Conservation (phyloP, 148 eudicot species). For the Cornus controversa region DNA sequence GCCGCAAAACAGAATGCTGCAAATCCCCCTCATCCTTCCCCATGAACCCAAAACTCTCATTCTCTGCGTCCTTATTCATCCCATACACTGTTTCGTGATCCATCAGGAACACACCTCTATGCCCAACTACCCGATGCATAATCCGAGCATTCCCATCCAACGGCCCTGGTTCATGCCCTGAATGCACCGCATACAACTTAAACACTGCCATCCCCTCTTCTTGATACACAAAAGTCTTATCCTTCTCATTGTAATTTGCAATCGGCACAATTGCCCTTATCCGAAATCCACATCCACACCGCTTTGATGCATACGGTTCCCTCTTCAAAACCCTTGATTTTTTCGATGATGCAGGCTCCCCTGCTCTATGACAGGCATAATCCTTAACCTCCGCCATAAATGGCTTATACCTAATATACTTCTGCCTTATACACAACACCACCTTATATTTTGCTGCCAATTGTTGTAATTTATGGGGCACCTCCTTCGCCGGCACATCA, state of each 20-base stretch:
- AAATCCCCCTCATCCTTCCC: conserved; percentile 61
- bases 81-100: conserved; percentile 76
- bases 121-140: conserved; percentile 90
- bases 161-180: conserved; percentile 98
- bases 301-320: conserved; percentile 85
- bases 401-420: conserved; percentile 95
- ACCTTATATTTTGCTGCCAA: conserved; percentile 87
- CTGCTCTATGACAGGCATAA: conserved; percentile 94
- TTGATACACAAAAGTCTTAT: conserved; percentile 85
- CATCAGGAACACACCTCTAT: conserved; percentile 74
- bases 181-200: conserved; percentile 90
- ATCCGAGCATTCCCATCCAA: conserved; percentile 97
- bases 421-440: conserved; percentile 92
- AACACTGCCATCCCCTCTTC: conserved; percentile 94
- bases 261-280: conserved; percentile 96
- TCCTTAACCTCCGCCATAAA: conserved; percentile 99
- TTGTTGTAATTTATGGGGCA: conserved; percentile 59
- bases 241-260: conserved; percentile 85
- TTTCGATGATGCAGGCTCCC: conserved; percentile 78
- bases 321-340: conserved; percentile 68
- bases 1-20: conserved; percentile 57
- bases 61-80: conserved; percentile 68
- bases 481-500: conserved; percentile 88
- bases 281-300: conserved; percentile 96
- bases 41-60: conserved; percentile 44